Conservation (phyloP, 768 basidiomycete species). For the Pilatotrama ljubarskyi region DNA sequence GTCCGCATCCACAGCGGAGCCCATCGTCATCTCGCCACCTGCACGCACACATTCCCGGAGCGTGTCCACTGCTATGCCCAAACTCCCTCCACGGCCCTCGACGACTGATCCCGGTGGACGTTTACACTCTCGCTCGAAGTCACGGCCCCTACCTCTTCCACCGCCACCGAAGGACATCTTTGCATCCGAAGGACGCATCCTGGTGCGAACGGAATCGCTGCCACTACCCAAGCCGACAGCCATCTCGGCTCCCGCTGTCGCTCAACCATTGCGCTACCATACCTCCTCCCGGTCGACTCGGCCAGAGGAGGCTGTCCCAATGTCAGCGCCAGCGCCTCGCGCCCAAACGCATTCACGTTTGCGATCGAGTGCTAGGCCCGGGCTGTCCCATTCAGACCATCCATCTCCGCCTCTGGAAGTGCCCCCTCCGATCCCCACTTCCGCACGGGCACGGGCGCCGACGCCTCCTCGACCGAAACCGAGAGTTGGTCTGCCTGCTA, state of each 20-base stretch:
- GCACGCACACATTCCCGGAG: constrained; percentile 6
- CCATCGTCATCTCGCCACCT: constrained; percentile 11
- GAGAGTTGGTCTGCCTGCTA: constrained; percentile 1
- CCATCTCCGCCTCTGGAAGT: background rate
- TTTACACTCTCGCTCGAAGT: background rate
- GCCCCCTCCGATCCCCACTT: background rate
- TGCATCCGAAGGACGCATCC: background rate
- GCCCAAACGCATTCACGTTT: background rate
- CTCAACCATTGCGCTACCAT: background rate
- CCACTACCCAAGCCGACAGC: background rate
- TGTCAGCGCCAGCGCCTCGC: background rate
- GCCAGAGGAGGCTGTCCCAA: background rate
- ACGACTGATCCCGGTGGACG: background rate
- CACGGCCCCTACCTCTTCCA: background rate
- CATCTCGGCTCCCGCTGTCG: background rate
- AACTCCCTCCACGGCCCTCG: background rate
- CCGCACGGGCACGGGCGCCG: constrained; percentile 5
- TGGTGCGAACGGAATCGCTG: constrained; percentile 1
- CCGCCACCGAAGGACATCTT: background rate
- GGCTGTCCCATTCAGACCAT: background rate
- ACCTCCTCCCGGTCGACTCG: background rate
- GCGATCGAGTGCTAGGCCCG: background rate
- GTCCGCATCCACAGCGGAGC: constrained; percentile 12
- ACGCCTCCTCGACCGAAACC: constrained; percentile 10
- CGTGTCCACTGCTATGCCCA: background rate